Evolutionary conservation across 1,284 basidiomycete genomes (phyloP).

Genomic region (Rhodotorula sp.): DNA sequence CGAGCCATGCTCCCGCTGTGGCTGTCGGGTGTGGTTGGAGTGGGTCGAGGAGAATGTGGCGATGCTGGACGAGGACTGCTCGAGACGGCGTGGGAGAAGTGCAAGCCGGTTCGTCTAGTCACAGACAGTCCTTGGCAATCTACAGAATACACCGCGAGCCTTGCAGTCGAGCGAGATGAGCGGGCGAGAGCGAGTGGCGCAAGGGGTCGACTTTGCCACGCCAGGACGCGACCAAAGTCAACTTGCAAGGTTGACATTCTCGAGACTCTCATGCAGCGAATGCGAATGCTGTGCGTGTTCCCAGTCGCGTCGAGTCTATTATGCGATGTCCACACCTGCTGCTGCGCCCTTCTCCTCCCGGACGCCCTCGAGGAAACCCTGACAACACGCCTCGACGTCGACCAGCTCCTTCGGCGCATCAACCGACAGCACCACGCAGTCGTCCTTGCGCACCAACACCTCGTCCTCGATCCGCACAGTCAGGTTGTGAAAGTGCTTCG

Average conservation of each 20-base stretch:
- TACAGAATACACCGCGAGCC: too few species aligned
- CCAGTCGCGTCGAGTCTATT: too few species aligned
- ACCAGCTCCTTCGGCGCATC: constrained; percentile 85
- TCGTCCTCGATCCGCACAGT: constrained; percentile 93
- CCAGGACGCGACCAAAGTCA: too few species aligned
- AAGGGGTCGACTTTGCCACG: too few species aligned
- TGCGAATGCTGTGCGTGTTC: too few species aligned
- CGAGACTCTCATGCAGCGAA: too few species aligned
- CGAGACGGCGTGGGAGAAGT: too few species aligned
- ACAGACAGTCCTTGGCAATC: too few species aligned
- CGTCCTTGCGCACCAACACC: constrained; percentile 68
- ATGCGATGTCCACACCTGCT: neutral
- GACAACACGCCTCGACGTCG: constrained; percentile 84
- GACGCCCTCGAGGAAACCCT: constrained; percentile 54
- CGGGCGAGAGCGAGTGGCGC: neutral
- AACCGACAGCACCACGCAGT: constrained; percentile 68
- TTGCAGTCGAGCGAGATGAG: neutral
- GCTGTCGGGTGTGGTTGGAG: neutral
- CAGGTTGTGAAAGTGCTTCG: constrained; percentile 79
- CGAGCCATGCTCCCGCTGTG: neutral
- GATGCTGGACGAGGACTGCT: neutral
- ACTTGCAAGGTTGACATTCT: too few species aligned
- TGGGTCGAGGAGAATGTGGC: neutral
- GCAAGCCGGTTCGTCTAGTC: too few species aligned
- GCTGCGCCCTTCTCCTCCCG: neutral